A percentile compares a stretch with the other conserved stretches of the same genome.
phyloP scores from a whole-genome alignment of 208 protist genomes.

The Trypanosoma melophagium region DNA sequence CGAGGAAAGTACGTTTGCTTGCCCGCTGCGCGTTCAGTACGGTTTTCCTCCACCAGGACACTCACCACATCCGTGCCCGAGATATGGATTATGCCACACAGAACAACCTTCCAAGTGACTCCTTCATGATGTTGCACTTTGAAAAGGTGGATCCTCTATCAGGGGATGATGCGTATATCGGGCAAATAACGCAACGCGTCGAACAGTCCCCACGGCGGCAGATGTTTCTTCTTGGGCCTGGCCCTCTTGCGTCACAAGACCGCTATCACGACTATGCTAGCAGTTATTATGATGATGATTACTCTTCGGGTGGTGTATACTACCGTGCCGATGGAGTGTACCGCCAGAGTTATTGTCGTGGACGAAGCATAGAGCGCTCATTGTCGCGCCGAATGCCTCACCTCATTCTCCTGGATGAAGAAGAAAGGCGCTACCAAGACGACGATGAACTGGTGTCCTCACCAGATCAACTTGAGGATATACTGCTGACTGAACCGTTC shows the following conservation, averaged over 20 bases:
- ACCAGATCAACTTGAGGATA: not conserved
- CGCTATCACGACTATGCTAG: constrained; percentile 17
- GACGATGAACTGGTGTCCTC: constrained; percentile 42
- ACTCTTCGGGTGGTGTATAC: constrained; percentile 46
- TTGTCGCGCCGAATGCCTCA: not conserved
- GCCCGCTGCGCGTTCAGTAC: constrained; percentile 79
- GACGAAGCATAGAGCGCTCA: constrained; percentile 1
- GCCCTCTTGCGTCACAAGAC: constrained; percentile 20
- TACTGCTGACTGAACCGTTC: no score
- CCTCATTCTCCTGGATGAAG: constrained; percentile 41
- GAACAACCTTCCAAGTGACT: constrained; percentile 55
- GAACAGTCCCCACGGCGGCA: constrained; percentile 70
- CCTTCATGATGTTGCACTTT: constrained; percentile 73
- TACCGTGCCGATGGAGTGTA: constrained; percentile 53
- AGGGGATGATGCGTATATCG: constrained; percentile 49
- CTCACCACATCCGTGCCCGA: constrained; percentile 51
- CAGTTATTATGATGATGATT: constrained; percentile 15
- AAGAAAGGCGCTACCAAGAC: constrained; percentile 52
- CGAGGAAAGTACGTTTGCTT: constrained; percentile 36
- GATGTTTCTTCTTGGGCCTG: constrained; percentile 38
- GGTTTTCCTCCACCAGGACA: constrained; percentile 67
- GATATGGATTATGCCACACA: constrained; percentile 73
- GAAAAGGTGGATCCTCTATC: constrained; percentile 25
- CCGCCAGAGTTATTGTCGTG: not conserved
- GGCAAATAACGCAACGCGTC: constrained; percentile 53